Conservation (phyloP, 441 rosid genomes). For the Aquilaria agallochum region DNA sequence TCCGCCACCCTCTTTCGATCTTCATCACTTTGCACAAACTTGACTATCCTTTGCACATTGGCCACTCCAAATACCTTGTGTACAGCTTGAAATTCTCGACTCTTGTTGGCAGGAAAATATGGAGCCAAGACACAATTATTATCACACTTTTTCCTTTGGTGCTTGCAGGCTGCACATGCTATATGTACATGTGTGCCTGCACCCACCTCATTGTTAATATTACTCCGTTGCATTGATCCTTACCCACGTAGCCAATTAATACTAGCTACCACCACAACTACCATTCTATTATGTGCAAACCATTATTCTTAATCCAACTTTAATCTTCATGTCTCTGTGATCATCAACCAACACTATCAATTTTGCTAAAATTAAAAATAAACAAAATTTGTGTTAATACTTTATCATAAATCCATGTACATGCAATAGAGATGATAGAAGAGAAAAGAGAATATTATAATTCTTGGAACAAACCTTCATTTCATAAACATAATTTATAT, state of each 20-base stretch:
- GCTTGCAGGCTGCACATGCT: constrained; percentile 44
- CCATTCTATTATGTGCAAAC: too few relatives aligned
- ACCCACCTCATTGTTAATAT: not conserved
- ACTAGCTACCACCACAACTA: not conserved
- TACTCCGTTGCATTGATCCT: constrained; percentile 26
- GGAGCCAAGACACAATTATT: constrained; percentile 23
- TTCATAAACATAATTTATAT: too few relatives aligned
- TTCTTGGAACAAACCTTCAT: too few relatives aligned
- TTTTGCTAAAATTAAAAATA: too few relatives aligned
- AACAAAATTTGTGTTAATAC: too few relatives aligned
- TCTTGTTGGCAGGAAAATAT: constrained; percentile 22
- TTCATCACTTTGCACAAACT: constrained; percentile 16
- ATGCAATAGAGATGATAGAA: too few relatives aligned
- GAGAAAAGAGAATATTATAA: too few relatives aligned
- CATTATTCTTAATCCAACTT: too few relatives aligned
- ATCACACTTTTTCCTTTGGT: constrained; percentile 32
- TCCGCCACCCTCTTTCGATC: constrained; percentile 39
- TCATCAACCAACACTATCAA: too few relatives aligned
- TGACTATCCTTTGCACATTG: constrained; percentile 35
- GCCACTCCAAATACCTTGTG: constrained; percentile 32
- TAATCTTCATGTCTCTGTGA: too few relatives aligned
- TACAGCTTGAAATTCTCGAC: constrained; percentile 21
- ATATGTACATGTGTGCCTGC: constrained; percentile 21
- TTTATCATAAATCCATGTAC: too few relatives aligned
- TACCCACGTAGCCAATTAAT: not conserved